Conservation (phyloP, 2,329 filamentous ascomycete genomes). For the Gnomoniopsis smithogilvyi region DNA sequence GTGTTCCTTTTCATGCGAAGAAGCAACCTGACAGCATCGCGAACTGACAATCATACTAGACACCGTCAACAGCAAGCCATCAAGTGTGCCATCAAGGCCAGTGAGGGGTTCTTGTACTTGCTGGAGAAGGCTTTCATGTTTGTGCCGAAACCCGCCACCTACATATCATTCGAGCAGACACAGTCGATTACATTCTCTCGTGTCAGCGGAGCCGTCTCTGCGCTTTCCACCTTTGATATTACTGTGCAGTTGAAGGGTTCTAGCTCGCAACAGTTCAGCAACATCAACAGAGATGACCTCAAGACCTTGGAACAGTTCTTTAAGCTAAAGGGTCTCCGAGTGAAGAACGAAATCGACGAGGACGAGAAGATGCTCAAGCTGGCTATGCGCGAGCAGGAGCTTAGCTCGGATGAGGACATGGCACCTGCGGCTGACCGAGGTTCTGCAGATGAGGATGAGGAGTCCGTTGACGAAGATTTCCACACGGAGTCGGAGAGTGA, state of each 20-base stretch:
- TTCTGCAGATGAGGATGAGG: conserved; percentile 92
- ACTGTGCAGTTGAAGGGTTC: conserved; percentile 89
- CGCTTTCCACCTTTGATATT: conserved; percentile 95
- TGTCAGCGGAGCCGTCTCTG: conserved; percentile 89
- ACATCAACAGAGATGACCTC: conserved; percentile 98
- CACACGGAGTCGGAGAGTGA: conserved; percentile 88
- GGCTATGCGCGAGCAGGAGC: conserved; percentile 78
- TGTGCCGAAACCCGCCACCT: conserved; percentile 95
- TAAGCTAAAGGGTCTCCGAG: conserved; percentile 88
- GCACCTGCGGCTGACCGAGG: conserved; percentile 72
- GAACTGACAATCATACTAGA: conserved; percentile 35
- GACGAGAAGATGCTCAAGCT: conserved; percentile 79
- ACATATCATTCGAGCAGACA: conserved; percentile 93
- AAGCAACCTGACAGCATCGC: not conserved
- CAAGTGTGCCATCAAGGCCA: conserved; percentile 99
- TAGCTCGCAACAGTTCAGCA: conserved; percentile 93
- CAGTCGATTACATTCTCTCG: conserved; percentile 91
- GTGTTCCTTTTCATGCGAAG: conserved; percentile 17
- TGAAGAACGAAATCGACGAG: conserved; percentile 98
- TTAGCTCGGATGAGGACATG: conserved; percentile 79
- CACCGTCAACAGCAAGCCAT: conserved; percentile 93
- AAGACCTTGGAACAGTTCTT: conserved; percentile 97
- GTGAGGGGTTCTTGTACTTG: conserved; percentile 95
- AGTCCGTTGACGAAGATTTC: conserved; percentile 96
- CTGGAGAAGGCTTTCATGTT: conserved; percentile 99